phyloP scores from a whole-genome alignment of 148 eudicot species.

The Rhododendron kiyosumense region DNA sequence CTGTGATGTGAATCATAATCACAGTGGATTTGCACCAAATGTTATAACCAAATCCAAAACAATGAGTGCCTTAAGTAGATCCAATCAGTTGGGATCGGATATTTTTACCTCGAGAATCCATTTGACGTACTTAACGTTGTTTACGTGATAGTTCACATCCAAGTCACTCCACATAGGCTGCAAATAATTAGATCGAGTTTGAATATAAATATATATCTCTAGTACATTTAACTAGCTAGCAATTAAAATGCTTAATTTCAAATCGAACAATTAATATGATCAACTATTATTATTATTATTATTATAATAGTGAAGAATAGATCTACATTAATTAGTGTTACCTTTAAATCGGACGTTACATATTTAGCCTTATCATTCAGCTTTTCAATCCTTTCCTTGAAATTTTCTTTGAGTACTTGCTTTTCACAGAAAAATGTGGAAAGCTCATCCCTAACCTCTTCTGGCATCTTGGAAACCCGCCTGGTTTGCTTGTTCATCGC shows the following conservation, averaged over 20 bases:
- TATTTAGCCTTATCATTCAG: constrained; percentile 12
- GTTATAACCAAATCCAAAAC: too few relatives aligned
- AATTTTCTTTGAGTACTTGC: constrained; percentile 43
- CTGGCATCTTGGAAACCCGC: constrained; percentile 66
- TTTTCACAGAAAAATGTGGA: constrained; percentile 46
- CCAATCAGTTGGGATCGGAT: background rate
- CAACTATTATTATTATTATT: background rate
- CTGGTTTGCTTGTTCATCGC: constrained; percentile 74
- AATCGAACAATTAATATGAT: background rate
- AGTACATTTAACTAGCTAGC: too few relatives aligned
- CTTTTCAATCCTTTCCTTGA: constrained; percentile 33
- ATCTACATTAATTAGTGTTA: too few relatives aligned
- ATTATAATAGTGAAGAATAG: too few relatives aligned
- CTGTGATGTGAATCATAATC: too few relatives aligned
- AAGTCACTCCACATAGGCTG: constrained; percentile 80
- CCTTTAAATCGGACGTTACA: constrained; percentile 13
- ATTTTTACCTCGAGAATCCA: constrained; percentile 84
- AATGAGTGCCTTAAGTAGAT: too few relatives aligned
- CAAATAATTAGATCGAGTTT: background rate
- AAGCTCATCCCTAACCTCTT: constrained; percentile 55
- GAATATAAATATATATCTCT: background rate
- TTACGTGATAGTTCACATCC: constrained; percentile 83
- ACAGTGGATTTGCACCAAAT: background rate
- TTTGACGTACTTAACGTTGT: constrained; percentile 60
- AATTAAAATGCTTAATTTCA: background rate